Evolutionary conservation across 2,329 filamentous ascomycete species (phyloP), one percentile per base, ranked within the genome.

Genomic region (Paradendryphiella salina): DNA sequence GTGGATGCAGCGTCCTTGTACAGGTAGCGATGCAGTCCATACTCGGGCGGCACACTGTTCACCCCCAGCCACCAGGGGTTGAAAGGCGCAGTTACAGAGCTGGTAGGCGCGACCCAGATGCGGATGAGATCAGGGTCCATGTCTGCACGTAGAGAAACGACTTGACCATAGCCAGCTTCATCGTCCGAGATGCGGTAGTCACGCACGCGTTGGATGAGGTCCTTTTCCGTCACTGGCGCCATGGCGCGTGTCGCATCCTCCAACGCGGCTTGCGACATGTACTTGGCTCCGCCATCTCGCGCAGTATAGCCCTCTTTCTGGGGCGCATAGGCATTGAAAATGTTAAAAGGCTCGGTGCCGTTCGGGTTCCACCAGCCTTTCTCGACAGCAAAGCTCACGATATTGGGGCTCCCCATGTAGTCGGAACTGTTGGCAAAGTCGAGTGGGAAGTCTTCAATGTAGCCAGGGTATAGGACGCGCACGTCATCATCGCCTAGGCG

Each of bases 161-260:
- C 68, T 40, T 72, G 69, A 1, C 70, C 70, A 21, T 72, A 73
- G 2, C 69, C 70, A n/a, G 68, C 63, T 57, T 72, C 67, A 23
- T 72, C 69, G 34, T 73, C 69, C 13, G 67, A 60, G 20, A 73
- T 73, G 8, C 70, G 61, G 31, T 61, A 67, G 45, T 73, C 70
- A 18, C 70, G 69, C 5, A 72, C 70, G 6, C 70, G 65, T 18
- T 73, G 71, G 57, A 77, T 77, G 2, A 81, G 67, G 50, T 81
- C 77, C 14, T 67, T 64, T 51, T 82, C 80, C 0, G 77, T 79
- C n/a, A 81, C 64, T 0, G 80, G 79, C 1, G 71, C 73, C 65
- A 78, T 79, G 13, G 74, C 68, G 1, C 62, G 60, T 0, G 70
- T 72, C 0, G 69, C 69, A n/a, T 71, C 59, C 41, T 72, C 70